A percentile compares a stretch with the other conserved stretches of the same genome.
phyloP scores from a whole-genome alignment of 371 early-diverging fungal genomes.

The Circinella umbellata region DNA sequence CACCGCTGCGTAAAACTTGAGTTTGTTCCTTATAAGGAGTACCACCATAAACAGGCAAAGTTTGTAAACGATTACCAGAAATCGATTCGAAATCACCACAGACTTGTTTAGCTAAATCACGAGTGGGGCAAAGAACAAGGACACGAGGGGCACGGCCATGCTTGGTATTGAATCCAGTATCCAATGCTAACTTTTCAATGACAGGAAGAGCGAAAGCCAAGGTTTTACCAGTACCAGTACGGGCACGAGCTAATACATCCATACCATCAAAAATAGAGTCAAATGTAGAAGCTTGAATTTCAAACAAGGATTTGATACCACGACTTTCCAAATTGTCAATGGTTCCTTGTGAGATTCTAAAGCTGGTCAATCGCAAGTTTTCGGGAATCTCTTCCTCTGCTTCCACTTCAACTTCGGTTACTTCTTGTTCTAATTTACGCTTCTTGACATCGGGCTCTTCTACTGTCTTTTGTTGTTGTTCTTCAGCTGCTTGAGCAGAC shows the following conservation, averaged over 20 bases:
- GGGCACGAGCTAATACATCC: slow-evolving; percentile 94
- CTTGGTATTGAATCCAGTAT: slow-evolving; percentile 35
- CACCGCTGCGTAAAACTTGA: slow-evolving; percentile 81
- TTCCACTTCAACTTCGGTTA: background rate
- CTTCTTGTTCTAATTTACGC: slow-evolving; percentile 33
- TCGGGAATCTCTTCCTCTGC: slow-evolving; percentile 63
- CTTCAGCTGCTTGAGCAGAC: slow-evolving; percentile 30
- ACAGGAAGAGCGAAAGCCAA: slow-evolving; percentile 91
- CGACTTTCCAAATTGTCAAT: slow-evolving; percentile 64
- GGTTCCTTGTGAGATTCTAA: slow-evolving; percentile 68
- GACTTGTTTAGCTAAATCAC: slow-evolving; percentile 96
- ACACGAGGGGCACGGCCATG: slow-evolving; percentile 84
- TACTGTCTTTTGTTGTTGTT: slow-evolving; percentile 28
- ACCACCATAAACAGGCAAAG: slow-evolving; percentile 85
- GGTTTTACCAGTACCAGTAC: slow-evolving; percentile 97
- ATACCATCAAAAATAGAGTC: slow-evolving; percentile 84
- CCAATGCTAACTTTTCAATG: slow-evolving; percentile 75
- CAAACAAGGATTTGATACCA: slow-evolving; percentile 85
- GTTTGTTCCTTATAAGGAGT: slow-evolving; percentile 83
- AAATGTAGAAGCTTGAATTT: slow-evolving; percentile 92
- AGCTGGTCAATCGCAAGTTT: slow-evolving; percentile 67
- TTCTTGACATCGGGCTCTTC: slow-evolving; percentile 42
- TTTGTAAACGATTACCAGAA: slow-evolving; percentile 62
- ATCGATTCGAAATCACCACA: slow-evolving; percentile 73
- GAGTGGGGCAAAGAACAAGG: slow-evolving; percentile 89